Percentiles rank a stretch among this genome's conserved stretches.
Evolutionary conservation across 768 basidiomycete species (phyloP).

Genomic region (Amanita polypyramis): DNA sequence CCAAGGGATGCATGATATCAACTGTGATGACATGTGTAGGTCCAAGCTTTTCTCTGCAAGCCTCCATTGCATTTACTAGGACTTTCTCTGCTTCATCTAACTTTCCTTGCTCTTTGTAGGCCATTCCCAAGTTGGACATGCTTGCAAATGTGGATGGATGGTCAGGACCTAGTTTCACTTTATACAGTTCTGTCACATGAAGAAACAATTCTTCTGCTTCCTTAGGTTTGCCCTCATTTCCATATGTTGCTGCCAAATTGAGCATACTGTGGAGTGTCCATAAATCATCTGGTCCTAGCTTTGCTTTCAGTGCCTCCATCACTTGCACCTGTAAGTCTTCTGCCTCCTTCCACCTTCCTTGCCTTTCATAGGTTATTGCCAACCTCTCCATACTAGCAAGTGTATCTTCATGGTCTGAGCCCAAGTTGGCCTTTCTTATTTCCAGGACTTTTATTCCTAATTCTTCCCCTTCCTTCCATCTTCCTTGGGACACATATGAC

Average conservation of each 20-base stretch:
- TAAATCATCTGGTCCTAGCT: slow-evolving; percentile 6
- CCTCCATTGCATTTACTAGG: background rate
- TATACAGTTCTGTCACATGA: slow-evolving; percentile 3
- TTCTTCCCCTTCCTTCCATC: background rate
- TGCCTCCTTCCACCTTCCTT: background rate
- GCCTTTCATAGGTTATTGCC: background rate
- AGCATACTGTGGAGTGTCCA: slow-evolving; percentile 1
- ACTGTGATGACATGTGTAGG: slow-evolving; percentile 3
- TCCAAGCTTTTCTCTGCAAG: background rate
- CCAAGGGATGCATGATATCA: background rate
- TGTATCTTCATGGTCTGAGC: background rate
- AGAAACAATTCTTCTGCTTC: slow-evolving; percentile 3
- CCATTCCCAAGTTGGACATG: background rate
- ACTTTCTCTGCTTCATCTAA: slow-evolving; percentile 1
- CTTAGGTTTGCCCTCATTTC: background rate
- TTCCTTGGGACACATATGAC: background rate
- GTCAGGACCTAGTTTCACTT: slow-evolving; percentile 2
- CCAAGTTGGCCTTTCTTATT: background rate
- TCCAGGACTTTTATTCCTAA: background rate
- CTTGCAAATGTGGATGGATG: slow-evolving; percentile 5
- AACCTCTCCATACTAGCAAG: background rate
- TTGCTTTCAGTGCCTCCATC: background rate
- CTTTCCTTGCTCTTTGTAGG: slow-evolving; percentile 2
- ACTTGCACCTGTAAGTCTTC: background rate
- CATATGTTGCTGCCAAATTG: slow-evolving; percentile 6